Evolutionary conservation across 2,329 filamentous ascomycete species (phyloP).

Genomic region (Chaetomium sp.): DNA sequence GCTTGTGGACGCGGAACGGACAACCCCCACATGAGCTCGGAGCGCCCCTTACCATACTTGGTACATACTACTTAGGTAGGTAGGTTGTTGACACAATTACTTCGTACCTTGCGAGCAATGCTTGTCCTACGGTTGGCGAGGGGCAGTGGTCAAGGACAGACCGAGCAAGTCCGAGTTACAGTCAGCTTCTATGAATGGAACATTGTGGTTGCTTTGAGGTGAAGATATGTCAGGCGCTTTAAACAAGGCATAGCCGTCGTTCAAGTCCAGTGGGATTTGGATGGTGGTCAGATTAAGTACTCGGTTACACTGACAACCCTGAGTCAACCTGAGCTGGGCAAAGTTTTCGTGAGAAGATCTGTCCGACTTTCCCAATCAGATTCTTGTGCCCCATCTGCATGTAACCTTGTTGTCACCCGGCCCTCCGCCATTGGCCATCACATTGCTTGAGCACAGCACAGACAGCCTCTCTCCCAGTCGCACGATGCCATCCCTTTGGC

Average conservation of each 20-base stretch:
- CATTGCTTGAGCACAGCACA: neutral
- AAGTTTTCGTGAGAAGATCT: neutral
- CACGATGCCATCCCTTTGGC: conserved; percentile 11
- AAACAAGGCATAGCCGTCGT: neutral
- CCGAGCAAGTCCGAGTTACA: neutral
- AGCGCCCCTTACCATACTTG: too few species aligned
- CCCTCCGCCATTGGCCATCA: neutral
- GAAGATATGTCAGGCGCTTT: neutral
- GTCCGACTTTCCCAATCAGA: neutral
- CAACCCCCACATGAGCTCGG: too few species aligned
- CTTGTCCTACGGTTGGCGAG: neutral
- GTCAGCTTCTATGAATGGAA: neutral
- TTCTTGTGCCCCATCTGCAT: neutral
- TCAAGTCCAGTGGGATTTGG: neutral
- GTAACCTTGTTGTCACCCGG: neutral
- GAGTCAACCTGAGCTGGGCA: neutral
- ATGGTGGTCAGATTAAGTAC: neutral
- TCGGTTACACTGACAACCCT: neutral
- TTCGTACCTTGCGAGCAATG: neutral
- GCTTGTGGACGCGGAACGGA: too few species aligned
- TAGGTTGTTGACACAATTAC: too few species aligned
- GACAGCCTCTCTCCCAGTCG: neutral
- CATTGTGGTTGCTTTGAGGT: neutral
- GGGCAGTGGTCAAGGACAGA: neutral
- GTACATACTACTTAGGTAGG: too few species aligned